phyloP scores from a whole-genome alignment of 2,329 filamentous ascomycete genomes.

The Didymella sp. region DNA sequence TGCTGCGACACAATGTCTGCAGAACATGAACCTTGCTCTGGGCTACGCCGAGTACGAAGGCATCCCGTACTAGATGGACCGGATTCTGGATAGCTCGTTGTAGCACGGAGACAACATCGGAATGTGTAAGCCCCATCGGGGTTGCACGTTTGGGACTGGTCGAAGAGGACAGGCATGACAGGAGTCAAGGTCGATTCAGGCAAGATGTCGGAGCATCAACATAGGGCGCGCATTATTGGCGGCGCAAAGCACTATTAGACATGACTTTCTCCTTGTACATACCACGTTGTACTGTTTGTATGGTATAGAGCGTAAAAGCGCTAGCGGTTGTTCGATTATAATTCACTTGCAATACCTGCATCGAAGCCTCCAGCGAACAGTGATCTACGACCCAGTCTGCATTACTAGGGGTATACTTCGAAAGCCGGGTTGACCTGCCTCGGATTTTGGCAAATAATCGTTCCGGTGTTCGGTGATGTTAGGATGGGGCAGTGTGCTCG shows the following conservation, averaged over 20 bases:
- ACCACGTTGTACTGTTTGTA: conserved; percentile 20
- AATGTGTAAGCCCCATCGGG: conserved; percentile 4
- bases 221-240: conserved; percentile 7
- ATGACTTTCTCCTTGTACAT: conserved; percentile 18
- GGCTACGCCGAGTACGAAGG: conserved; percentile 89
- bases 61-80: conserved; percentile 64
- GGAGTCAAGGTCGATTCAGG: conserved; percentile 6
- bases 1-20: conserved; percentile 89
- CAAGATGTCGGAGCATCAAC: conserved; percentile 6
- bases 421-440: not conserved
- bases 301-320: conserved; percentile 14
- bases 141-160: conserved; percentile 14
- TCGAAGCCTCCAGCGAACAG: too few species aligned
- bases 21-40: conserved; percentile 94
- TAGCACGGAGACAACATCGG: conserved; percentile 3
- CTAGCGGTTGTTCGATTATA: conserved; percentile 10
- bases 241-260: conserved; percentile 15
- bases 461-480: not conserved
- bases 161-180: conserved; percentile 3
- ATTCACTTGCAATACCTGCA: conserved; percentile 1
- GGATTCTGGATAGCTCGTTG: not conserved
- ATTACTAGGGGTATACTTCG: not conserved
- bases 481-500: not conserved
- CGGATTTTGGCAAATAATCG: not conserved
- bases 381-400: not conserved